Base-by-base conservation (phyloP, 257 asterid species). In the Penstemon davidsonii region DNA sequence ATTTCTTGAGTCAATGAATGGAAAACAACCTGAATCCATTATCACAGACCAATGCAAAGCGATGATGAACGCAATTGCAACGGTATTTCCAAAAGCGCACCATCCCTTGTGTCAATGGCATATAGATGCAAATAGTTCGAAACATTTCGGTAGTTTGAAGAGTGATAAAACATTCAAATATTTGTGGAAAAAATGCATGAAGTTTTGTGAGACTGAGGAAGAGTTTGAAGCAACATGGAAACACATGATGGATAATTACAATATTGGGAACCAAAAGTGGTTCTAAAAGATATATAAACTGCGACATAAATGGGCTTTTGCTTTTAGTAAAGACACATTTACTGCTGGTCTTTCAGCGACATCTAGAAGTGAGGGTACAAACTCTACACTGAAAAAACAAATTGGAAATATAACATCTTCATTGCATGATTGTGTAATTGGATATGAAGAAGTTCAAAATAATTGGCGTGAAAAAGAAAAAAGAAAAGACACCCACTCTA, bases 1-100 rank as follows among this genome's bases (percentile, higher is more conserved):
- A 25, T 55, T 55, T 25, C 60, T 55, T 55, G 11, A 8, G 60
- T 55, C 60, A 3, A 55, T 55, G 60, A 38, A 38, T 55, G 60
- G 60, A 13, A 55, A 55, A 55, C 60, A 55, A 25, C 60, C 42
- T 2, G 42, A 38, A 0, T 13, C 8, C n/a, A 55, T 55, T 19
- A n/a, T 52, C 19, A 52, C 37, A 36, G 36, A 52, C 7, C 8
- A 52, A 36, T 52, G 57, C 10, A 19, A 55, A 55, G 60, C 60
- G 19, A 55, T 55, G 60, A 38, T 38, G 60, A 55, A 55, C 6
- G 41, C 60, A 11, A 55, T 55, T 55, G 11, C 38, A 15, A 4
- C 3, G 0, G 38, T 55, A 55, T 55, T 55, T 55, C 37, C 60
- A 5, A n/a, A 4, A 4, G 19, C 60, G 4, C 19, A 55, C 6